Base-by-base conservation (phyloP, 73 alveolate genomes). In the Paramecium sonneborni region DNA sequence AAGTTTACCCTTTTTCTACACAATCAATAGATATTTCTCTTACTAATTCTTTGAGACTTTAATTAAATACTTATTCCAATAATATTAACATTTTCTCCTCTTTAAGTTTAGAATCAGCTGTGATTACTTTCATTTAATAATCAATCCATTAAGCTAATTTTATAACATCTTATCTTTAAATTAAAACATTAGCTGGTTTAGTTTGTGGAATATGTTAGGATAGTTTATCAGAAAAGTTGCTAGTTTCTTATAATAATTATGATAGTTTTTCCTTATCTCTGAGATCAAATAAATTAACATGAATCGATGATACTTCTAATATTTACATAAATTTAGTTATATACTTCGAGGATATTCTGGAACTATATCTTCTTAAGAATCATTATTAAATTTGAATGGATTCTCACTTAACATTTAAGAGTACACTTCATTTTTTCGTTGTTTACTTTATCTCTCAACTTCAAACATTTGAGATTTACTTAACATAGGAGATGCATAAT, bases 81-180 rank as follows among this genome's bases (percentile, higher is more conserved):
- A 41, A 24, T 6, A 38, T 10, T 4, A 79, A 15, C 5, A 43
- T 18, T 41, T 39, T 38, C 20, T 39, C 74, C 41, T 44, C 44
- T 14, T 79, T 79, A 0, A 20, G 26, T 26, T 79, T 44, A 1
- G 69, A 39, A 44, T 46, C 74, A 6, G 14, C 48, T 43, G 24
- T 28, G 0, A 46, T 79, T 38, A 20, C 20, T 46, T 79, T 46
- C 74, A 79, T 43, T 15, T 30, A 20, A 34, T 39, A 38, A 44
- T 79, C 90, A 24, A 79, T 79, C 90, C 90, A 79, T 79, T 79
- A 24, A 44, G 90, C 90, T 41, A 79, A 79, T 46, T 79, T 79
- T 43, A 79, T 79, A 8, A 79, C 90, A 41, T 79, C 90, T 44
- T 79, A 34, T 79, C 90, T 79, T 34, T 79, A 23, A 79, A 46